Evolutionary conservation across 2,329 filamentous ascomycete genomes (phyloP), one percentile per base, ranked within the genome.

Genomic region (Fusarium mundagurra): DNA sequence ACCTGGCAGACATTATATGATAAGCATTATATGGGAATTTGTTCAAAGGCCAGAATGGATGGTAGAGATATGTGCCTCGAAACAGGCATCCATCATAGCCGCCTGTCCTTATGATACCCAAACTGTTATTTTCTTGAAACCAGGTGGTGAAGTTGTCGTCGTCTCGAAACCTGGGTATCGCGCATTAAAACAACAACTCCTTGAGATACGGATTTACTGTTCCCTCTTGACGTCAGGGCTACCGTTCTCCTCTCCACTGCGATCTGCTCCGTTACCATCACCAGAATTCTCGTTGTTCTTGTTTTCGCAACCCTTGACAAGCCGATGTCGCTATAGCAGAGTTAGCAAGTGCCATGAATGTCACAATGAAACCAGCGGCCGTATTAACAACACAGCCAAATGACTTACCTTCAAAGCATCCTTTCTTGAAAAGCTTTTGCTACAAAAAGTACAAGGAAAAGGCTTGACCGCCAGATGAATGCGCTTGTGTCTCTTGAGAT

Each of bases 391-490:
- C 38, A 51, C 44, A 14, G 12, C 31, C 22, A 24, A 20, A 43
- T 33, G 59, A 72, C 90, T 78, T 85, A 98, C 96, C 93, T 98
- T 98, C 36, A 99, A 86, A 16, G 96, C 96, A 83, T 98, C 96
- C 82, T 98, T 98, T 68, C 96, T 89, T 7, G 95, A 98, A 80
- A 99, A 99, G 81, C 94, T 96, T 89, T 98, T 98, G 71, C 97
- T 95, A 81, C 96, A 99, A 79, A 93, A 92, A 12, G 87, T 90
- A 82, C 96, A 99, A 0, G 95, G 95, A 82, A 96, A 98, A 0
- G 96, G 96, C 86, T 99, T 99, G 45, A 98, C 94, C 0, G 95
- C 94, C 66, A 98, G 84, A 83, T 99, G 96, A 67, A 98, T 98
- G 57, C 95, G 88, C 86, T 98, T 98, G 82, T 99, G 96, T 59